Base-by-base conservation (phyloP, 768 basidiomycete genomes). In the Rhodotorula taiwanensis region DNA sequence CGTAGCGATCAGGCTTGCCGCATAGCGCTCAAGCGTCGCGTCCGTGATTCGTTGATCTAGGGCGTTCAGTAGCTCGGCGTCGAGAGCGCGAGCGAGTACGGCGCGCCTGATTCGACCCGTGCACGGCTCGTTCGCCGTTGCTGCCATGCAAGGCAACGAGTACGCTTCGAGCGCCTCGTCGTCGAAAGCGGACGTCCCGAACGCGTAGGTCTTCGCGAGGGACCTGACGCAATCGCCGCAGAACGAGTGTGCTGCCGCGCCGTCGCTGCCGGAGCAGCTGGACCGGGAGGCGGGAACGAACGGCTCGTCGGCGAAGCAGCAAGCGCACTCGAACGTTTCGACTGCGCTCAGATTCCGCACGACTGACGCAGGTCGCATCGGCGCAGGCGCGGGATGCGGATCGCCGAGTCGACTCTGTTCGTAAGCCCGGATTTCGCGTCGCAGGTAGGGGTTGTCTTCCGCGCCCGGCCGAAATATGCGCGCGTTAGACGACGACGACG, bases 271-370 rank as follows among this genome's bases (percentile, higher is more conserved):
- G 45, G 28, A 28, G 42, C 42, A 43, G 42, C 13, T 16, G 21
- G 7, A 27, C 30, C 21, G 23, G 21, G 14, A 10, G 27, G 53
- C 1, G 4, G 27, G 21, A 2, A 20, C 4, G 20, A 5, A 25
- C 10, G 36, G 52, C 2, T 41, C 30, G 30, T 33, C 30, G 1
- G 28, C 8, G 30, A 48, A 60, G 34, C 59, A 60, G 52, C 59
- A 60, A n/a, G 41, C 39, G 52, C 59, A 60, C 20, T 57, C 55
- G 41, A 50, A 28, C 16, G 5, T 25, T 9, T 15, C 49, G n/a
- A n/a, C n/a, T n/a, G n/a, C n/a, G n/a, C n/a, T n/a, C n/a, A n/a
- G n/a, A n/a, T n/a, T n/a, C n/a, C n/a, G n/a, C n/a, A n/a, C 20
- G 7, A 16, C 41, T 23, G 6, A 15, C 39, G 11, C 27, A 13